Conservation (phyloP, 768 basidiomycete genomes). For the Kwoniella botswanensis region DNA sequence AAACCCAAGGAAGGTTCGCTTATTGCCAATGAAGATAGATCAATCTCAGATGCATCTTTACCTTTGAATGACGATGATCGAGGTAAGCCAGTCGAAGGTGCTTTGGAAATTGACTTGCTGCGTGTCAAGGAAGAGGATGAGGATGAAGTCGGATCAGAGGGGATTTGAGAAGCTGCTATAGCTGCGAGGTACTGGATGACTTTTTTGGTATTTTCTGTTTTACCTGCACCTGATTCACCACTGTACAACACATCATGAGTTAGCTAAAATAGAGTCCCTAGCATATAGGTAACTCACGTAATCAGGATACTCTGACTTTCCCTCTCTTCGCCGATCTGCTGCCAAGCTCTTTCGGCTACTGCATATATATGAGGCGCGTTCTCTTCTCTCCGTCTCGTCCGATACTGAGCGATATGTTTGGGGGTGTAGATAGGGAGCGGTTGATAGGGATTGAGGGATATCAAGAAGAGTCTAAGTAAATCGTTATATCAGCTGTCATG, state of each 20-base stretch:
- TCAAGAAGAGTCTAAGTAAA: conserved; percentile 96
- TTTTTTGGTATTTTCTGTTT: conserved; percentile 97
- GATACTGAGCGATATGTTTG: conserved; percentile 64
- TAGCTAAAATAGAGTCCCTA: conserved; percentile 10
- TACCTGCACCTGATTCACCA: conserved; percentile 98
- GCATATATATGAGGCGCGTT: conserved; percentile 97
- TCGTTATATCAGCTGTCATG: conserved; percentile 58
- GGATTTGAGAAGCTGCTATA: conserved; percentile 65
- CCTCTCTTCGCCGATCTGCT: conserved; percentile 95
- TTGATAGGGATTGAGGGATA: conserved; percentile 98
- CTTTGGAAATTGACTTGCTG: conserved; percentile 49
- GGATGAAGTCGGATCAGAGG: conserved; percentile 58
- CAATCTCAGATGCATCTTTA: conserved; percentile 58
- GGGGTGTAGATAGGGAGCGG: conserved; percentile 79
- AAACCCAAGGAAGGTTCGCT: conserved; percentile 66
- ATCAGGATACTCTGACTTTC: conserved; percentile 98
- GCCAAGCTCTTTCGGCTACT: conserved; percentile 96
- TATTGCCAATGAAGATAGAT: conserved; percentile 22
- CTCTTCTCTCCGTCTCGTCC: conserved; percentile 80
- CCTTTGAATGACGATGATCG: conserved; percentile 69
- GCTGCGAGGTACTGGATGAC: conserved; percentile 99
- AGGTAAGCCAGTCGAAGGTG: conserved; percentile 66
- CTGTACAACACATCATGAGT: conserved; percentile 60
- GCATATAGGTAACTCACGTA: conserved; percentile 68
- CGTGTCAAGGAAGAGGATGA: conserved; percentile 65